Percentiles rank a stretch among this genome's conserved stretches.
These are phyloP conservation scores for Aspergillus sp. DNA, from an alignment of 2,329 filamentous ascomycete genomes.

Conservation along the genomic window DNA sequence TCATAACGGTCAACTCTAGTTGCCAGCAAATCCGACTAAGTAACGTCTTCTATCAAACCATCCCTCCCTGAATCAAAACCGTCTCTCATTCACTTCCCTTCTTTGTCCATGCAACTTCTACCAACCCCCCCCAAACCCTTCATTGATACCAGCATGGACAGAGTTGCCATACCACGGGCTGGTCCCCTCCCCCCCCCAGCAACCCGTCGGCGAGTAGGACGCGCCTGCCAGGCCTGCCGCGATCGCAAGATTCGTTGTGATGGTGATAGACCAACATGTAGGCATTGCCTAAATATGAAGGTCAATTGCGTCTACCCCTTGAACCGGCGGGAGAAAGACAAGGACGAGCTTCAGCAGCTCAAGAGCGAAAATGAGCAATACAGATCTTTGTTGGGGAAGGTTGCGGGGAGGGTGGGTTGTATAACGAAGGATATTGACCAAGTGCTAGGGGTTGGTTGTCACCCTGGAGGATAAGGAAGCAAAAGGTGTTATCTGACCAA, in stretches of 20 bases:
- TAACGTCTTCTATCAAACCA: background rate
- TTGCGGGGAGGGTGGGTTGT: background rate
- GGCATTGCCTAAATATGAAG: conserved; percentile 36
- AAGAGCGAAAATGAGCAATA: background rate
- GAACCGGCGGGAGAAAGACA: conserved; percentile 38
- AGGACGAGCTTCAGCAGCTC: conserved; percentile 13
- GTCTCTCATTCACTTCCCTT: background rate
- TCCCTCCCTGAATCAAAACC: background rate
- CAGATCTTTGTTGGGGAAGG: conserved; percentile 15
- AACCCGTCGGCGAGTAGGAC: conserved; percentile 26
- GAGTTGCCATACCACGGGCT: conserved; percentile 25
- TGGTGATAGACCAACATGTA: conserved; percentile 37
- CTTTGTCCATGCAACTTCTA: conserved; percentile 7
- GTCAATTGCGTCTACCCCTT: conserved; percentile 38
- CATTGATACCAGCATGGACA: conserved; percentile 11
- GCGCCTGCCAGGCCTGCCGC: conserved; percentile 40
- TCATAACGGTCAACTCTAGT: background rate
- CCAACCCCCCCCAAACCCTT: conserved; percentile 4
- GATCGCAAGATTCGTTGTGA: conserved; percentile 42
- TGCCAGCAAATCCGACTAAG: background rate
- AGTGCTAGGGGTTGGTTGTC: conserved; percentile 14
- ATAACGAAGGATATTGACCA: conserved; percentile 27
- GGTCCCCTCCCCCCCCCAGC: conserved; percentile 14
- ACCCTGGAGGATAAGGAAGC: background rate
- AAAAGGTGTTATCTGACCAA: background rate